Evolutionary conservation across 78 protist genomes (phyloP).

Genomic region (Dictyostelium firmibasis): DNA sequence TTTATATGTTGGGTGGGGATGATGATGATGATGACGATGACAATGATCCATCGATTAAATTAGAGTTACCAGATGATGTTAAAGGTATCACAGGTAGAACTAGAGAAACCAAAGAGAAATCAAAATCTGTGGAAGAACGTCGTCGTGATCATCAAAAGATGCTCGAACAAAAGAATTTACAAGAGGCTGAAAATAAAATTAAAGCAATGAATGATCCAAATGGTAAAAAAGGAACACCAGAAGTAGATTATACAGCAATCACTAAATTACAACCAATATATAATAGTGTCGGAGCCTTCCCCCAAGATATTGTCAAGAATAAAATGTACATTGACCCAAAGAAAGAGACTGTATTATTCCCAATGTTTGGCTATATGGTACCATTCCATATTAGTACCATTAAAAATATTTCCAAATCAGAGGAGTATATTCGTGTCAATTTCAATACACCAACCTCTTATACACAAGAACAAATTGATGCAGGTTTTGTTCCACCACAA

Average conservation of each 20-base stretch:
- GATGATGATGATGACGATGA: conserved; percentile 4
- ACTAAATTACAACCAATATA: conserved; percentile 15
- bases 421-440: conserved; percentile 88
- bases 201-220: background rate
- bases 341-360: conserved; percentile 87
- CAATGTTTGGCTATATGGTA: conserved; percentile 89
- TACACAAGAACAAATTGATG: conserved; percentile 32
- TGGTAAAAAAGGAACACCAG: background rate
- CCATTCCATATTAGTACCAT: conserved; percentile 95
- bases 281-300: background rate
- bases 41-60: conserved; percentile 18
- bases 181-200: conserved; percentile 40
- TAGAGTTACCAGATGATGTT: conserved; percentile 51
- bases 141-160: conserved; percentile 47
- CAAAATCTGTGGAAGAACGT: conserved; percentile 17
- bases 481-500: conserved; percentile 16
- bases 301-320: conserved; percentile 52
- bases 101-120: conserved; percentile 35
- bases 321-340: conserved; percentile 85
- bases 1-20: conserved; percentile 33
- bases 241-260: background rate
- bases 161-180: conserved; percentile 29
- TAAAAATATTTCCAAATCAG: conserved; percentile 83
- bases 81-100: conserved; percentile 47
- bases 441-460: conserved; percentile 78